phyloP scores from a whole-genome alignment of 1,139 yeast genomes.

The Candida sp. region DNA sequence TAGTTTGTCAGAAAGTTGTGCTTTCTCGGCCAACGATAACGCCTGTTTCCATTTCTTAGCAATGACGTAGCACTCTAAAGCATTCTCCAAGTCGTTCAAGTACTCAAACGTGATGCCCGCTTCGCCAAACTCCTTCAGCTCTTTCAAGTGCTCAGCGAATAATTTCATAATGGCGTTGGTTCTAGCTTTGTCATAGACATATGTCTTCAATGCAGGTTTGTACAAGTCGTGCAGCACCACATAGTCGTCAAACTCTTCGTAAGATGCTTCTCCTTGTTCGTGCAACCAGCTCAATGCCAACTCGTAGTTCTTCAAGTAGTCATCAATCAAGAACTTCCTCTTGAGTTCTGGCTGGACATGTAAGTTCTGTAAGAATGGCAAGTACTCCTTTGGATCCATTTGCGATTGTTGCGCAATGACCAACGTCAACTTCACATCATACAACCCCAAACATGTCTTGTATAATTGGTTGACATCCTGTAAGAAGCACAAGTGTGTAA shows the following conservation, averaged over 20 bases:
- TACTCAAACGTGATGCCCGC: constrained; percentile 83
- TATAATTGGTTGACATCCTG: constrained; percentile 89
- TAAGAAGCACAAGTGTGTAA: constrained; percentile 87
- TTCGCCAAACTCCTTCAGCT: constrained; percentile 60
- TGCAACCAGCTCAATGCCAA: constrained; percentile 74
- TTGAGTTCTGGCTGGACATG: constrained; percentile 71
- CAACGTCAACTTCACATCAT: constrained; percentile 81
- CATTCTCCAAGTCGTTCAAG: constrained; percentile 57
- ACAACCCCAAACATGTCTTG: constrained; percentile 78
- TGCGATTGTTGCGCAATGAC: constrained; percentile 95
- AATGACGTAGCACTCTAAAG: constrained; percentile 68
- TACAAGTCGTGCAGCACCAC: constrained; percentile 78
- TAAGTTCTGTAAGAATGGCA: constrained; percentile 87
- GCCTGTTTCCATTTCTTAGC: constrained; percentile 92
- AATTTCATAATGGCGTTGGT: constrained; percentile 57
- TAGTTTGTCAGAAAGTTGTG: constrained; percentile 37
- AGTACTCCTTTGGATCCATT: constrained; percentile 96
- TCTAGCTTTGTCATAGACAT: constrained; percentile 59
- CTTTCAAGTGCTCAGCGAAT: constrained; percentile 66
- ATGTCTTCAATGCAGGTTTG: constrained; percentile 66
- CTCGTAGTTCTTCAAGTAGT: constrained; percentile 66
- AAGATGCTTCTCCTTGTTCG: constrained; percentile 50
- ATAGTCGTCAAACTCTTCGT: constrained; percentile 69
- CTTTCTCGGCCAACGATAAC: constrained; percentile 54
- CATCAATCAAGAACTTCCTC: constrained; percentile 79